Percentiles rank a stretch among this genome's conserved stretches.
Evolutionary conservation across 805 yeast species (phyloP).

Genomic region (Yarrowia keelungensis): DNA sequence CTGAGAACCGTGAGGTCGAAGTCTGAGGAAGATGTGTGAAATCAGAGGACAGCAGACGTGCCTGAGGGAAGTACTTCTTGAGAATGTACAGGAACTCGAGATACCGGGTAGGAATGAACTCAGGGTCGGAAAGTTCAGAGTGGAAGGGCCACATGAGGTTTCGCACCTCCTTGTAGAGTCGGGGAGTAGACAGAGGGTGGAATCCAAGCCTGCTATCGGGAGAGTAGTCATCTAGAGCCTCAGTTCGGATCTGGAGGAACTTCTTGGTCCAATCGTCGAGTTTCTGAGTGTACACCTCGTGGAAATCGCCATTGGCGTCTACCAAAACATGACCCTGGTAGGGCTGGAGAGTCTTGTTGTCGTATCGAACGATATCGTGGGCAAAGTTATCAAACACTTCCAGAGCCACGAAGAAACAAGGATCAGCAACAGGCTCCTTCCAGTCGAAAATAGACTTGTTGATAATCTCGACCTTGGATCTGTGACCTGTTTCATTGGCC

Average conservation of each 20-base stretch:
- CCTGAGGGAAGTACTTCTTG: conserved; percentile 72
- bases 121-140: conserved; percentile 72
- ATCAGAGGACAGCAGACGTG: conserved; percentile 75
- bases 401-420: conserved; percentile 77
- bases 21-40: conserved; percentile 53
- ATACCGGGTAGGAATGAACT: conserved; percentile 80
- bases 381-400: conserved; percentile 87
- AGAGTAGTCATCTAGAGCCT: conserved; percentile 43
- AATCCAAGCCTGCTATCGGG: conserved; percentile 50
- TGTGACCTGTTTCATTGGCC: conserved; percentile 56
- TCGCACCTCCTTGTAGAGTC: conserved; percentile 53
- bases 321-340: conserved; percentile 79
- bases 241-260: conserved; percentile 63
- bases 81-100: conserved; percentile 69
- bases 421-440: conserved; percentile 63
- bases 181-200: conserved; percentile 69
- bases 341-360: conserved; percentile 68
- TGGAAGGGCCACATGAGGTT: conserved; percentile 68
- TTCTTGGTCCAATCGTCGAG: conserved; percentile 58
- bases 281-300: conserved; percentile 71
- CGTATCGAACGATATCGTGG: conserved; percentile 82
- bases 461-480: conserved; percentile 64
- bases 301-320: conserved; percentile 75
- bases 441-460: conserved; percentile 81
- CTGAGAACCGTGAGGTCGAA: conserved; percentile 48